Base-by-base conservation (phyloP, 495 filamentous ascomycete species). In the Hypoxylon perforatum region DNA sequence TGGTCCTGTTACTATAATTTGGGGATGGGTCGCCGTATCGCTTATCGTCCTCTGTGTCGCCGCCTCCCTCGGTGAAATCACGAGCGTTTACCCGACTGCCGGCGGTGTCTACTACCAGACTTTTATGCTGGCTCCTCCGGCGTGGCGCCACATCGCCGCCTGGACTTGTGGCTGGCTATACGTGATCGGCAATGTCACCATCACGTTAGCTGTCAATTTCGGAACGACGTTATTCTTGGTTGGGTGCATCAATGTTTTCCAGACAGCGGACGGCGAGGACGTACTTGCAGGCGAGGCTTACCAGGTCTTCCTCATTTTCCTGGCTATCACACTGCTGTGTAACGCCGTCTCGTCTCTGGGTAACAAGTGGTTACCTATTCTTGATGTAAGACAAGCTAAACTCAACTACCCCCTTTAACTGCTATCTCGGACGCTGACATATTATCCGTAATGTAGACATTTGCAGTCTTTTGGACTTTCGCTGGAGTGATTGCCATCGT, bases 111-210 rank as follows among this genome's bases (percentile, higher is more conserved):
- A 86, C 63, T 86, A 85, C 58, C 83, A 85, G 64, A 81, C 84
- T 7, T 86, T 81, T 67, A 84, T 85, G 81, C 75, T 86, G 1
- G 78, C 83, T 6, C 75, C 84, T 8, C 57, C 70, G 1, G 39
- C 39, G 2, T 78, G 74, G 57, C 76, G 78, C 48, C 73, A 76
- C 12, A 63, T 87, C 7, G 72, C 86, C 3, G 87, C 87, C 11
- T 91, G 89, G 78, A 84, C 89, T 55, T 89, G 83, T 62, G 88
- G 86, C 52, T 91, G 89, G 88, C 74, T 86, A 18, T 90, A 86
- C 70, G 80, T 88, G 7, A 84, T 90, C 19, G 88, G 88, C 22
- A 90, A 90, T 69, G 88, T 88, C 75, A 90, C 87, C 25, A 90
- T 90, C 53, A 91, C 87, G 0, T 77, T 90, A 39, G 84, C 87